Conservation (phyloP, 768 basidiomycete species). For the Pulveroboletus ravenelii region DNA sequence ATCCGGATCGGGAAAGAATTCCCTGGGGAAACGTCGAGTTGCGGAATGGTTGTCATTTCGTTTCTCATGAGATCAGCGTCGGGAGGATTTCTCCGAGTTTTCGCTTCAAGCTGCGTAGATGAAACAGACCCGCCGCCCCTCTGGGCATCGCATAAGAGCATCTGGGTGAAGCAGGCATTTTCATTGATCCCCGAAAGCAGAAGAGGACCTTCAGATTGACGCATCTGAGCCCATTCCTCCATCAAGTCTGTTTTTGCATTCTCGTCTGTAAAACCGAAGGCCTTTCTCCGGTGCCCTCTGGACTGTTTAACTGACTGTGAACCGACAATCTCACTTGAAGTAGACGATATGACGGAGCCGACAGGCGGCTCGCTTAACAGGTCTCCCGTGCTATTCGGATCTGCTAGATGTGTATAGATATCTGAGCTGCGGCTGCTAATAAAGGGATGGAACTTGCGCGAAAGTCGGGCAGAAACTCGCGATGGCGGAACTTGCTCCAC, state of each 20-base stretch:
- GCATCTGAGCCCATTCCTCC: conserved; percentile 29
- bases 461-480: conserved; percentile 21
- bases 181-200: conserved; percentile 9
- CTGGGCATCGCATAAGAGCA: neutral
- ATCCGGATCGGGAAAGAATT: neutral
- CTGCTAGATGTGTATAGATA: conserved; percentile 29
- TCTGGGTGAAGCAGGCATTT: neutral
- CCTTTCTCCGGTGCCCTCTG: conserved; percentile 16
- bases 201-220: conserved; percentile 24
- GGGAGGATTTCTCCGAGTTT: neutral
- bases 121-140: neutral
- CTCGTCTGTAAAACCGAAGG: conserved; percentile 17
- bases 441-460: conserved; percentile 16
- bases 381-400: conserved; percentile 7
- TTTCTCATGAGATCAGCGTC: neutral
- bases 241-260: conserved; percentile 22
- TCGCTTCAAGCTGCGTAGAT: neutral
- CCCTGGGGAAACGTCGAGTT: neutral
- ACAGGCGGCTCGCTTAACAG: conserved; percentile 7
- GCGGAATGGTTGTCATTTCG: conserved; percentile 2
- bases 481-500: conserved; percentile 1
- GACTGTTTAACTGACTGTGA: conserved; percentile 6
- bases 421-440: conserved; percentile 16
- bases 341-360: conserved; percentile 2
- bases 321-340: neutral